Base-by-base conservation (phyloP, 2,329 filamentous ascomycete species). In the Alternaria sp. region DNA sequence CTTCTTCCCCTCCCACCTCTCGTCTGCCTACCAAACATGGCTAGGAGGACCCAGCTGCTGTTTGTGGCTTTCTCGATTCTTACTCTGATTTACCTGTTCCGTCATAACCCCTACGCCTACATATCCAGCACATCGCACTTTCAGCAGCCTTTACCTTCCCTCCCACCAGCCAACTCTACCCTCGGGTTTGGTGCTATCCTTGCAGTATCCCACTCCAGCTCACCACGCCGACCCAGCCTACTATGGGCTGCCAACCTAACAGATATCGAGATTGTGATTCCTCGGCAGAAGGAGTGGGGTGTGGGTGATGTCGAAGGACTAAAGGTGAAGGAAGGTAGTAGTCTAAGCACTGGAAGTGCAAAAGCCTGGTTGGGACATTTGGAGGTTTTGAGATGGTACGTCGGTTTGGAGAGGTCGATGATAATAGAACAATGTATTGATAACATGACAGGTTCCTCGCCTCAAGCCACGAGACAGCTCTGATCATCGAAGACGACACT, bases 301-400 rank as follows among this genome's bases (percentile, higher is more conserved):
- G 75, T 79, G 6, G 63, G 58, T n/a, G 73, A 82, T 61, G 44
- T 81, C 9, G 36, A 67, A 5, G 50, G 30, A 7, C 68, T 83
- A 26, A 67, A 67, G 26, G 65, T 72, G 5, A 66, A 67, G 3
- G 63, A 75, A 15, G 54, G 61, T 6, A 79, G 73, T 17, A 69
- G 44, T 2, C 76, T 81, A 17, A 73, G 67, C n/a, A 73, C 67
- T 32, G 81, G 80, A 9, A 79, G 76, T 44, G 78, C 78, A 1
- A 50, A 80, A 61, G 81, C 81, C 13, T 82, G 81, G 81, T 67
- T 82, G 56, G 79, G 79, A 21, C 81, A 83, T 66, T 67, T 81
- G 44, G 75, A 79, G 58, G 78, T 76, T 4, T 61, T 83, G 49
- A 73, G 65, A 61, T 77, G 73, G 76, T 77, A 67, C 44, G 65